Conservation (phyloP, 2,329 filamentous ascomycete genomes). For the Emmonsiellopsis sp. region DNA sequence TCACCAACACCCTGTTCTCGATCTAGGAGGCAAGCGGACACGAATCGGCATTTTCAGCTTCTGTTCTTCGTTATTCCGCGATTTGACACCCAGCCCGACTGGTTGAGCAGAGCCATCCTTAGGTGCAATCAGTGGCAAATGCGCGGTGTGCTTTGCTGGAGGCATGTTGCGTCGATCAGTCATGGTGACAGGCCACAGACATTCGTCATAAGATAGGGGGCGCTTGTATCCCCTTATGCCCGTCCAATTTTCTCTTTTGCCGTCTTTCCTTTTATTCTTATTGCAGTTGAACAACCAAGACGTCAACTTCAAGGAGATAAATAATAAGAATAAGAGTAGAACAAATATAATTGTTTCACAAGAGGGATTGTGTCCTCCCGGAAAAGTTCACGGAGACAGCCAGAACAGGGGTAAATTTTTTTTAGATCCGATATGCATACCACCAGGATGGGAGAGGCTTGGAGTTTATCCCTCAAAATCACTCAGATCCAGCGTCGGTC, state of each 20-base stretch:
- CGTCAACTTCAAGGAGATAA: neutral
- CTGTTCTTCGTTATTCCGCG: constrained; percentile 14
- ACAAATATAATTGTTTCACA: neutral
- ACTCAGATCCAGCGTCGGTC: neutral
- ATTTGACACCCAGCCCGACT: constrained; percentile 24
- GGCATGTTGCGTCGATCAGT: constrained; percentile 27
- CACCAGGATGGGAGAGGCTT: neutral
- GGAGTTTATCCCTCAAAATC: neutral
- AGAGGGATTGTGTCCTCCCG: neutral
- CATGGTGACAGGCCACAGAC: constrained; percentile 19
- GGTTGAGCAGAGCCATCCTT: constrained; percentile 29
- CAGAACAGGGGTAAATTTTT: neutral
- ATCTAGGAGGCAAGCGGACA: constrained; percentile 44
- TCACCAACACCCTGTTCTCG: constrained; percentile 46
- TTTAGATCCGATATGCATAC: neutral
- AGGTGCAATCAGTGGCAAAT: constrained; percentile 37
- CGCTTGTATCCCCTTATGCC: neutral
- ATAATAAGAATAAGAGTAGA: neutral
- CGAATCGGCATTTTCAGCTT: constrained; percentile 29
- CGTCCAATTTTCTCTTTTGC: neutral
- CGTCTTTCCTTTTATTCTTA: neutral
- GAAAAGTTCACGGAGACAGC: neutral
- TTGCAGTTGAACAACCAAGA: too few species aligned
- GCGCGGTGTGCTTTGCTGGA: constrained; percentile 29
- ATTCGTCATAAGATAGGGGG: neutral